A percentile compares a stretch with the other conserved stretches of the same genome.
These are phyloP conservation scores for Russula ochroleuca DNA, from an alignment of 768 basidiomycete species.

Conservation along the genomic window DNA sequence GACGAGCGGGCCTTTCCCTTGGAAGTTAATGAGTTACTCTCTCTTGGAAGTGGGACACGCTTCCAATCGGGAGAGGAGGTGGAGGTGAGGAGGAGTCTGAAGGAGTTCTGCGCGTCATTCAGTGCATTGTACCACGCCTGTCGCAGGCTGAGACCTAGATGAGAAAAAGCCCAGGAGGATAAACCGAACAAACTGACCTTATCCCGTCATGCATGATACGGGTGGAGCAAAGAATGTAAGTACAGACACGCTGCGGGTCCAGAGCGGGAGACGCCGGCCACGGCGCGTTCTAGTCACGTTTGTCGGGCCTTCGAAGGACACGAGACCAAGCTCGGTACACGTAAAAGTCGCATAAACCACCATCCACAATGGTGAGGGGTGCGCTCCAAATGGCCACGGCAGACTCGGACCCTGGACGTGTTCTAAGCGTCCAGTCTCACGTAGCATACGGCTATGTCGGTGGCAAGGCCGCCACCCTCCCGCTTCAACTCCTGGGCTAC, in stretches of 20 bases:
- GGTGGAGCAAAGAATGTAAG: neutral
- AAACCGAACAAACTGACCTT: constrained; percentile 39
- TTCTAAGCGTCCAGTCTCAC: constrained; percentile 90
- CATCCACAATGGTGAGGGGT: neutral
- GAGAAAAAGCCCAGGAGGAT: neutral
- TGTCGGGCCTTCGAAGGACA: neutral
- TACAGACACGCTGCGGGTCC: constrained; percentile 3
- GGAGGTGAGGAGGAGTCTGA: constrained; percentile 72
- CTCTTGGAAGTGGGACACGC: constrained; percentile 52
- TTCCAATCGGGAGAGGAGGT: constrained; percentile 75
- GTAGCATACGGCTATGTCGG: constrained; percentile 94
- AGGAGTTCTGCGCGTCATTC: constrained; percentile 67
- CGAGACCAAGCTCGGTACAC: neutral
- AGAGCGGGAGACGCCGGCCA: too few species aligned
- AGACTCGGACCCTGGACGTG: constrained; percentile 41
- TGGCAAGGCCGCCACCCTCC: constrained; percentile 72
- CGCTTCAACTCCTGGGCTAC: constrained; percentile 82
- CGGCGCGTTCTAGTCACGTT: constrained; percentile 23
- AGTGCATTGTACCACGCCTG: constrained; percentile 80
- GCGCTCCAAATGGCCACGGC: constrained; percentile 3
- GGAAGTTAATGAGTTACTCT: constrained; percentile 40
- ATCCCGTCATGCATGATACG: constrained; percentile 47
- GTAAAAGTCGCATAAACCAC: neutral
- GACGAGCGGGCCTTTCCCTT: constrained; percentile 61
- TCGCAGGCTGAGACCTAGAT: constrained; percentile 51